phyloP scores from a whole-genome alignment of 495 filamentous ascomycete species.

The Neurospora intermedia region DNA sequence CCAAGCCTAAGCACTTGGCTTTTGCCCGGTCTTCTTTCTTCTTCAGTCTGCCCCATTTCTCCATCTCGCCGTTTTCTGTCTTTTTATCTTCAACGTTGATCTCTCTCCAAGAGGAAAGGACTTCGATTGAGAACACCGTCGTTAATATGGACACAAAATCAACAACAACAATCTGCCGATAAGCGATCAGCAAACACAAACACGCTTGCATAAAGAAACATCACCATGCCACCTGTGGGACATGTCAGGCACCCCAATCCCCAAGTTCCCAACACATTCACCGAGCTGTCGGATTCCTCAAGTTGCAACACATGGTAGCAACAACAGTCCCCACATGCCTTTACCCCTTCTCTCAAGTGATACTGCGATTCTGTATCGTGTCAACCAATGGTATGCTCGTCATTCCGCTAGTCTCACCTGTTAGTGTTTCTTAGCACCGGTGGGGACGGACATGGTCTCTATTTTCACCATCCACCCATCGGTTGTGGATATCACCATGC shows the following conservation, averaged over 20 bases:
- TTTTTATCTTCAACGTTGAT: background rate
- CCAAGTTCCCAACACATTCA: background rate
- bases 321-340: background rate
- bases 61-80: background rate
- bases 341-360: background rate
- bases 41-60: background rate
- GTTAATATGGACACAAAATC: background rate
- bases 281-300: background rate
- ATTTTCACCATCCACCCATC: background rate
- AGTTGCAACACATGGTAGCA: background rate
- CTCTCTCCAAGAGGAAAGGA: background rate
- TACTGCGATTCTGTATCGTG: background rate
- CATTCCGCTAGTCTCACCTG: background rate
- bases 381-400: background rate
- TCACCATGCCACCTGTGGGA: background rate
- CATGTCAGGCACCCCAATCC: background rate
- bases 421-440: background rate
- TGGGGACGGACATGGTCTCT: background rate
- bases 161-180: background rate
- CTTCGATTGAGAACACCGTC: background rate
- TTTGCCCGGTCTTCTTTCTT: background rate
- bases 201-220: background rate
- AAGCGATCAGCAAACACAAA: background rate
- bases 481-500: background rate
- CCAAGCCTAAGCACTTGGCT: background rate